Evolutionary conservation across 768 basidiomycete species (phyloP), one percentile per base, ranked within the genome.

Genomic region (Suillus subaureus): DNA sequence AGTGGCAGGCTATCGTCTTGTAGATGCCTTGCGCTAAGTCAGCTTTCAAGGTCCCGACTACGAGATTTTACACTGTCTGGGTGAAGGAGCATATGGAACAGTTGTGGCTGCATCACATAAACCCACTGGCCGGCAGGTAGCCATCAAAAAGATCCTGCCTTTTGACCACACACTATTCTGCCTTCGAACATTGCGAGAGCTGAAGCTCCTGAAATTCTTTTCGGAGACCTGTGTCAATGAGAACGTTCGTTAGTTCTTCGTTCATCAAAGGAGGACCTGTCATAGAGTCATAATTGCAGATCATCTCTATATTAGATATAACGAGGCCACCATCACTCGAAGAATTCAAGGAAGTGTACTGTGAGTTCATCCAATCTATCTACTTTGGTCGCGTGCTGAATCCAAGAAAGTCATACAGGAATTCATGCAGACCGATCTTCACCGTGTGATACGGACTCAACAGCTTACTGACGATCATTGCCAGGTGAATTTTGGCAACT

Each of bases 151-250:
- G 79, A 91, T 97, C 72, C 87, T 92, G 49, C 96, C 95, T 11
- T 97, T 97, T 77, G 96, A 97, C 72, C 96, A 97, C 75, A 90
- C 93, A 39, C 83, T 97, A 77, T 97, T 96, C 81, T 94, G 92
- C 71, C 80, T 97, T 74, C 85, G 91, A 65, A 98, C 96, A 2
- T 81, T 97, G 61, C 86, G 96, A 66, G 96, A 97, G 80, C 84
- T 97, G 75, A 97, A 97, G 80, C 82, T 97, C 23, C 84, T 92
- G 75, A 91, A 90, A 75, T 92, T 92, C 81, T 91, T 93, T 78
- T 90, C 90, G 6, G 89, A 90, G 70, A 83, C 85, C 54, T 92
- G 90, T 71, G 81, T 92, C 57, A 93, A 92, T 71, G 92, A 94
- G 78, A 94, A 93, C 72, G 91, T 90, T 73, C 65, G 83, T 70